Conservation (phyloP, 345 rosid genomes). For the Camelina laxa region DNA sequence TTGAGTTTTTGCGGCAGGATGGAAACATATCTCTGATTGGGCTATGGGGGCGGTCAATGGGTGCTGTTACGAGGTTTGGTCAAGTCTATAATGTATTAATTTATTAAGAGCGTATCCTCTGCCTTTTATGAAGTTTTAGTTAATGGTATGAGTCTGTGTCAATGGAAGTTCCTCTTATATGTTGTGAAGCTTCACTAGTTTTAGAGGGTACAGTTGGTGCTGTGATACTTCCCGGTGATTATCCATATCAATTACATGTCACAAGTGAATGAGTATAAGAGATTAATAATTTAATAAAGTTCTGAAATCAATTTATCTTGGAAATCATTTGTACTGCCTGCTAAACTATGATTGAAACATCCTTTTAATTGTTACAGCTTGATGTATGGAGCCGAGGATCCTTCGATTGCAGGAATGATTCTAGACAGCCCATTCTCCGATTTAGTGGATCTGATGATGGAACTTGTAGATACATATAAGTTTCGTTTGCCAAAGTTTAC, state of each 20-base stretch:
- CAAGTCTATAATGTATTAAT: slow-evolving; percentile 18
- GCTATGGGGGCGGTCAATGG: slow-evolving; percentile 98
- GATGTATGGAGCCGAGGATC: slow-evolving; percentile 94
- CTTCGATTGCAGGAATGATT: slow-evolving; percentile 95
- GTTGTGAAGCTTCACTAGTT: slow-evolving; percentile 11
- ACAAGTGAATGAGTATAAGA: background rate
- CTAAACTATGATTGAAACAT: slow-evolving; percentile 14
- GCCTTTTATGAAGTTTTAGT: background rate
- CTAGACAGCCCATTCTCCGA: slow-evolving; percentile 91
- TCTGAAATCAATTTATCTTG: background rate
- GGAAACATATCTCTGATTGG: slow-evolving; percentile 91
- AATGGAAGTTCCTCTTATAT: slow-evolving; percentile 4
- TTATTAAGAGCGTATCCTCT: slow-evolving; percentile 8
- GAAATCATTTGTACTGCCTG: slow-evolving; percentile 16
- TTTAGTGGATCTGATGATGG: slow-evolving; percentile 95
- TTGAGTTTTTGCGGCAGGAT: slow-evolving; percentile 80
- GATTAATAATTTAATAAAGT: slow-evolving; percentile 13
- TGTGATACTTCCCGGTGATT: background rate
- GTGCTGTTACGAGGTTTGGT: slow-evolving; percentile 84
- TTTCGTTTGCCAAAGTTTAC: slow-evolving; percentile 86
- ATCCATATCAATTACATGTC: slow-evolving; percentile 10
- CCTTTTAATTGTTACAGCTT: slow-evolving; percentile 55
- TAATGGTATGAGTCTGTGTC: slow-evolving; percentile 8
- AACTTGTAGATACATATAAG: slow-evolving; percentile 84
- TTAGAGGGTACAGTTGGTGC: background rate